Evolutionary conservation across 192 early-diverging fungal species (phyloP), one percentile per base, ranked within the genome.

Genomic region (Coemansia sp.): DNA sequence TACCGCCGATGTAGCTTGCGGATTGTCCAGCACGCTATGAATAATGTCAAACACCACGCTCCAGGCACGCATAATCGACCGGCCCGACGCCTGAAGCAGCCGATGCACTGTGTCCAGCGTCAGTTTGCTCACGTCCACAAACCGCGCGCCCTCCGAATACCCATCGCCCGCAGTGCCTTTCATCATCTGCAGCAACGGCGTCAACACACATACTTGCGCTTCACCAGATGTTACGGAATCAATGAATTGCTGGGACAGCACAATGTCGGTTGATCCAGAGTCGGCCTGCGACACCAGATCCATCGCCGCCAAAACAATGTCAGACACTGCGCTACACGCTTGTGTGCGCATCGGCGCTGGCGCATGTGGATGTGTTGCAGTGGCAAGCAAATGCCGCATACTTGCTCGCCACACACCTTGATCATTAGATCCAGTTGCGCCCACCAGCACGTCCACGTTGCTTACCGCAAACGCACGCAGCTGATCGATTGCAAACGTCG

Each of bases 11-110:
- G 37, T 11, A 11, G 57, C 49, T 0, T 35, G 37, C 11, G 31
- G 35, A 6, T 27, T 50, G 19, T 60, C 62, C 21, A 53, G 58
- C 21, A 73, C 71, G 26, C 64, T 65, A 11, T 85, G 82, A 16
- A 99, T 81, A 61, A 96, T 90, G 56, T 95, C 92, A 74, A 99
- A 93, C 11, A 97, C 88, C n/a, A 94, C 69, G 8, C 76, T 80
- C 97, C 95, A 98, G 17, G 92, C 91, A 51, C 71, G 78, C 6
- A 78, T 85, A 45, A 99, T 74, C 26, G 93, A 91, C 59, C 97
- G 94, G 0, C 97, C 95, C 31, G 90, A 91, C 1, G 88, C 94
- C 72, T 98, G 93, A 26, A 99, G 76, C 6, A 98, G 68, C 65
- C 89, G 92, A 72, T 94, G 89, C 52, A 99, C 75, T 0, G 92